Evolutionary conservation across 352 stramenopile genomes (phyloP), one percentile per base, ranked within the genome.

Genomic region (Globisporangium rhizosaccharum): DNA sequence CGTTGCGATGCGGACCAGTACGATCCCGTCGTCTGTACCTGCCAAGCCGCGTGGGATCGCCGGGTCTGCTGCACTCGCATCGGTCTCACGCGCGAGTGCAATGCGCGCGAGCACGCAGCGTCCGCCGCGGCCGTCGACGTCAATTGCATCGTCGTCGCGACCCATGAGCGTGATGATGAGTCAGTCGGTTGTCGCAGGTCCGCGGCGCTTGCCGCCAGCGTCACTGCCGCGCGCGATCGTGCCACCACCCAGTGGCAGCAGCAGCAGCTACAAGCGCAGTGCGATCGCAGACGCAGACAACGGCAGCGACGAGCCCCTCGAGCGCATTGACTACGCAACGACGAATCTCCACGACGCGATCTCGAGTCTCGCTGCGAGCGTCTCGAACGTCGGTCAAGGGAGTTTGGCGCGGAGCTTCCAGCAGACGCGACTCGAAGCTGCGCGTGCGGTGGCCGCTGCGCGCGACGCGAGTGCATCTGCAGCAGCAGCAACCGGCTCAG

Each of bases 301-400:
- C 20, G 75, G 79, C 9, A 56, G 65, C 1, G 52, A 75, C 30
- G 73, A 67, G 23, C 68, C 65, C 14, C 66, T 90, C 18, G 64
- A 90, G 52, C 71, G 83, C 37, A 89, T 96, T 54, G 80, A 91
- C 57, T 76, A 89, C 62, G 53, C 72, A 23, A 85, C 65, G 5
- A 88, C 73, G 4, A 89, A 96, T 45, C 58, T 97, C 44, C 83
- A 93, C 56, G 64, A 85, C 2, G 76, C 94, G 61, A 97, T 97
- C 52, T 82, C 86, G 41, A 88, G 70, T 2, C 66, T 97, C 33
- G 88, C 88, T 0, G 85, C 84, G 6, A 93, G 82, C 41, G 73
- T 95, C 2, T 87, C 76, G 5, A 90, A 70, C n/a, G 80, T 82
- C 3, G 84, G 84, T 0, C 82, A 92, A 59, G 78, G 73, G 3